These are phyloP conservation scores for Raddia distichophylla DNA, from an alignment of 176 grass and related monocot species.

Conservation along the genomic window DNA sequence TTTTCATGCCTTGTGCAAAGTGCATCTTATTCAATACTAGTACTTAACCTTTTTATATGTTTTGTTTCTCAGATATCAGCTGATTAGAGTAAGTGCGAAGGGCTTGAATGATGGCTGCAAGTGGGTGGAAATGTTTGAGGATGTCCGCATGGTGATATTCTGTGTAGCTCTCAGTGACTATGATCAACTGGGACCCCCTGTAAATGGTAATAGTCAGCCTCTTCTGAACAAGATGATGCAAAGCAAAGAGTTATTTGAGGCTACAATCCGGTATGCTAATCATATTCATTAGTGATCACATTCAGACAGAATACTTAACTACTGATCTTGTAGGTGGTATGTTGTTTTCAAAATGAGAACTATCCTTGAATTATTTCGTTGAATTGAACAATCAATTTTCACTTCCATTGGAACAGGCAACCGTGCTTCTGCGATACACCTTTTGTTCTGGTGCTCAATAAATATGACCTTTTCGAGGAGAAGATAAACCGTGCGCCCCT, in stretches of 20 bases:
- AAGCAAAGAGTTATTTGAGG: conserved; percentile 86
- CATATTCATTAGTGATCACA: neutral
- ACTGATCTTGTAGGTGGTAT: neutral
- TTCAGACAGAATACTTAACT: neutral
- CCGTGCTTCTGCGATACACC: conserved; percentile 74
- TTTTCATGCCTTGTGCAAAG: neutral
- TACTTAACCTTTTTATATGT: neutral
- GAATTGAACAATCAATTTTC: neutral
- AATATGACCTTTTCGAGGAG: conserved; percentile 93
- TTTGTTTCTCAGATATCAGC: conserved; percentile 64
- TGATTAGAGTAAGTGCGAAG: conserved; percentile 90
- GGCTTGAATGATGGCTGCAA: conserved; percentile 93
- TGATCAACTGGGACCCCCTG: conserved; percentile 62
- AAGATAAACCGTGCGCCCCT: conserved; percentile 62
- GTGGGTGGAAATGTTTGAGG: conserved; percentile 99
- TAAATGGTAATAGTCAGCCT: conserved; percentile 42
- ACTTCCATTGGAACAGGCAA: conserved; percentile 57
- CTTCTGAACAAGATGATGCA: conserved; percentile 93
- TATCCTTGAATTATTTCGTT: neutral
- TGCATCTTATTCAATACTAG: neutral
- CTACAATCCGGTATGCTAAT: conserved; percentile 60
- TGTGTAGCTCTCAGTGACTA: conserved; percentile 82
- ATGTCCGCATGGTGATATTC: conserved; percentile 89
- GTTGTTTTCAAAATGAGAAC: neutral
- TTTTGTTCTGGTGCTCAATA: conserved; percentile 88